Percentiles rank a stretch among this genome's conserved stretches.
phyloP scores from a whole-genome alignment of 768 basidiomycete species.

The Amyloporia xantha region DNA sequence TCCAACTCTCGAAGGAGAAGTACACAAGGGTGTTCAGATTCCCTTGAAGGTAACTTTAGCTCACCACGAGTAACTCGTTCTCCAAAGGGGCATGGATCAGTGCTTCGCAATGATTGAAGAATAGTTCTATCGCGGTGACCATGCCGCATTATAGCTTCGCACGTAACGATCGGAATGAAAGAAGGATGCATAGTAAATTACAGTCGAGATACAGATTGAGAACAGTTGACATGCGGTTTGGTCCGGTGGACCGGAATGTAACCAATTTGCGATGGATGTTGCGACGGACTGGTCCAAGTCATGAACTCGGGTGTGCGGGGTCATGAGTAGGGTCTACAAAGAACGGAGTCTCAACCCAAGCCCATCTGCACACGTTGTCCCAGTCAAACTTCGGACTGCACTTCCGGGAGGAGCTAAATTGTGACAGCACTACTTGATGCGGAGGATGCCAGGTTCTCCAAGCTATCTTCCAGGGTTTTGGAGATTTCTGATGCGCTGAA shows the following conservation, averaged over 20 bases:
- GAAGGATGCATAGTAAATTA: background rate
- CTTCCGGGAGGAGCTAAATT: background rate
- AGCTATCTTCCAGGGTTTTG: background rate
- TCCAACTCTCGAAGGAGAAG: conserved; percentile 30
- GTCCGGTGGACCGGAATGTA: no score
- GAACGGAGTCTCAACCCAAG: background rate
- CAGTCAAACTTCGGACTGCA: background rate
- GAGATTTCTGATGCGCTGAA: no score
- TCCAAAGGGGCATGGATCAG: no score
- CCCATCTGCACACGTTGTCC: background rate
- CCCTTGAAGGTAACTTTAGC: conserved; percentile 23
- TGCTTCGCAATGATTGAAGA: no score
- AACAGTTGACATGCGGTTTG: no score
- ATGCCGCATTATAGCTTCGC: no score
- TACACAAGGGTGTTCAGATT: conserved; percentile 25
- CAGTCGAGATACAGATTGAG: no score
- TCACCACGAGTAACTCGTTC: no score
- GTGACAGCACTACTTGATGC: background rate
- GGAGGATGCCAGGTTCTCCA: background rate
- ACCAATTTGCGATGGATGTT: background rate
- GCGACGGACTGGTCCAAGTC: background rate
- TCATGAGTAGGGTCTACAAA: background rate
- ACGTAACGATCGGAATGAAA: background rate
- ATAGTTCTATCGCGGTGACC: no score
- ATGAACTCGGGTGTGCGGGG: background rate